A percentile compares a stretch with the other conserved stretches of the same genome.
Evolutionary conservation across 805 yeast species (phyloP).

Genomic region (Cyberlindnera lachancei): DNA sequence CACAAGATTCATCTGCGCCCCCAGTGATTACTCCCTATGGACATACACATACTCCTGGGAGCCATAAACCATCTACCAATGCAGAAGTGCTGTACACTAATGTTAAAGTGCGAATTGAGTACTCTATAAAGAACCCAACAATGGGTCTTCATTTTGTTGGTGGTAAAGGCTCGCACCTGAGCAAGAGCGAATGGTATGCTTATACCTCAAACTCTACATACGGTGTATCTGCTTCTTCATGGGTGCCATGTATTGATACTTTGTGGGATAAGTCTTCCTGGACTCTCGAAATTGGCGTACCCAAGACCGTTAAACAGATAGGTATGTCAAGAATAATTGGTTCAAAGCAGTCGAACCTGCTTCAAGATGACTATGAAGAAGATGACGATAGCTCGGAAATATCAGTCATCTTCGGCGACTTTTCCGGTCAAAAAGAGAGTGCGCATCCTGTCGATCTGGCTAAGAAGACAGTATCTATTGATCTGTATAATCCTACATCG

Average conservation of each 20-base stretch:
- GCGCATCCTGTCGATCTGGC: conserved; percentile 71
- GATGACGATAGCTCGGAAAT: conserved; percentile 37
- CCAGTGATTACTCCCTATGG: conserved; percentile 28
- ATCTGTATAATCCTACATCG: conserved; percentile 74
- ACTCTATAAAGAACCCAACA: conserved; percentile 54
- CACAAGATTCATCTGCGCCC: conserved; percentile 41
- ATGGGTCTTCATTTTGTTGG: conserved; percentile 76
- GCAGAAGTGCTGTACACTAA: conserved; percentile 60
- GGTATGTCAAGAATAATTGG: conserved; percentile 33
- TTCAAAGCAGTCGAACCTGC: conserved; percentile 11
- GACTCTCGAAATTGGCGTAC: conserved; percentile 83
- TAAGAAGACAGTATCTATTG: conserved; percentile 68
- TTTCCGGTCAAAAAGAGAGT: conserved; percentile 53
- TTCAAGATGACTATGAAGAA: conserved; percentile 25
- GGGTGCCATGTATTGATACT: conserved; percentile 96
- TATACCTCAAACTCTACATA: conserved; percentile 76
- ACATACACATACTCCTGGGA: conserved; percentile 31
- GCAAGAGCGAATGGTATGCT: conserved; percentile 62
- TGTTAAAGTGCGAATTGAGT: conserved; percentile 60
- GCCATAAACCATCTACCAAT: conserved; percentile 17
- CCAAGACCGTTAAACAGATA: conserved; percentile 70
- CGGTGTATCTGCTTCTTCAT: conserved; percentile 81
- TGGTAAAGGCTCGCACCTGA: conserved; percentile 36
- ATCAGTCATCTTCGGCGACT: conserved; percentile 64
- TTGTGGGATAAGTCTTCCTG: conserved; percentile 85